Percentiles rank a stretch among this genome's conserved stretches.
Evolutionary conservation across 2,329 filamentous ascomycete species (phyloP).

Genomic region (Monosporascus cannonballus): DNA sequence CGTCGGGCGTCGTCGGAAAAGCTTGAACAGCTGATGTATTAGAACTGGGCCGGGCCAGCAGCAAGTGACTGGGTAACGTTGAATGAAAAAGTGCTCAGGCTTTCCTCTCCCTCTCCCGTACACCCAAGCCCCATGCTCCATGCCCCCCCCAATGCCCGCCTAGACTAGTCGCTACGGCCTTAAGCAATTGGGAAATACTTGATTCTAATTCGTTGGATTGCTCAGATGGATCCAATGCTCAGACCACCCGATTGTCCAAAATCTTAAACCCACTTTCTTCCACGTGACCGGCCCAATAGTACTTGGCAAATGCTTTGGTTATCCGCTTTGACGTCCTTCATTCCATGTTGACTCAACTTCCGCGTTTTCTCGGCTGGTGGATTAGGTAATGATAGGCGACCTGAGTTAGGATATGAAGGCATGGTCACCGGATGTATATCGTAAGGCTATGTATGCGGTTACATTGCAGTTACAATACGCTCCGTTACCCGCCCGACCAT

Average conservation of each 20-base stretch:
- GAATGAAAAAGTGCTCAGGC: background rate
- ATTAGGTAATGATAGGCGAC: too few relatives aligned
- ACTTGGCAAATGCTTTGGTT: too few relatives aligned
- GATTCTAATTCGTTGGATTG: background rate
- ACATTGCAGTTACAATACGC: too few relatives aligned
- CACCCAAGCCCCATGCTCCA: background rate
- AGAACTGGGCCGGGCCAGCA: background rate
- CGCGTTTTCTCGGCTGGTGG: too few relatives aligned
- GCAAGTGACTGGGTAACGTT: background rate
- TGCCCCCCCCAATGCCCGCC: background rate
- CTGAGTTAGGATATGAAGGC: too few relatives aligned
- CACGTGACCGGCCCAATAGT: background rate
- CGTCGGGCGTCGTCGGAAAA: background rate
- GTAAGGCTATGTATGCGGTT: too few relatives aligned
- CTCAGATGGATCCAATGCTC: background rate
- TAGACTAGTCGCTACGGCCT: background rate
- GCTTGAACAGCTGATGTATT: background rate
- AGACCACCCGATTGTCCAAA: background rate
- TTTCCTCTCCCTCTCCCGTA: background rate
- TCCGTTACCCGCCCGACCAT: too few relatives aligned
- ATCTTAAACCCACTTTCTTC: too few relatives aligned
- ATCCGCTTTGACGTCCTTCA: too few relatives aligned
- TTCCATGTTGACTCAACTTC: too few relatives aligned
- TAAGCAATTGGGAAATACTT: constrained; percentile 1
- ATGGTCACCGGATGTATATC: too few relatives aligned